Base-by-base conservation (phyloP, 768 basidiomycete species). In the Trametes sanguinea region DNA sequence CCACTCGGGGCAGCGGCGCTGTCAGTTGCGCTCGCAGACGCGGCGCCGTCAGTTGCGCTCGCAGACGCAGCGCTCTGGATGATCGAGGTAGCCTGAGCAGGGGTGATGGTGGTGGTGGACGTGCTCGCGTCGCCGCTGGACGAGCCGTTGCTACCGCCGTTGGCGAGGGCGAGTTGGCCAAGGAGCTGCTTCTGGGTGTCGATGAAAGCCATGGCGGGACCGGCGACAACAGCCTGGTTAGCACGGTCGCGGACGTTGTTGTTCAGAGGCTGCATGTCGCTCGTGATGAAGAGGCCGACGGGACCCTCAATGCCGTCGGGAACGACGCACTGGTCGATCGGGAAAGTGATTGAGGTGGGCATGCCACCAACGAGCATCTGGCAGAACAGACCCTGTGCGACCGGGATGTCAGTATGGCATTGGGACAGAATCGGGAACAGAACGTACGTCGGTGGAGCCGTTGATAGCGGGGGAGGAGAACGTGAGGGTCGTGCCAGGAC, bases 301-400 rank as follows among this genome's bases (percentile, higher is more conserved):
- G 88, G 87, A 45, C 92, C 92, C 72, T 89, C 85, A 72, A 92
- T 77, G 56, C 83, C 83, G 0, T 62, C 39, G 40, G 92, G 93
- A 11, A 93, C 84, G 60, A 81, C 72, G 67, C 91, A 93, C 62
- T 82, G 65, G 63, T 73, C 65, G 66, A 89, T 70, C 2, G 90
- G 85, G 47, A 91, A 77, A 35, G 83, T 69, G 68, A 90, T 76
- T 4, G 91, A 76, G 69, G 73, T 72, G 52, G 85, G 72, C 16
- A 75, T 54, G 32, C 87, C 88, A 33, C 89, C 92, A 57, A 84
- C 65, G 66, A 94, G 73, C 83, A 94, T 90, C 75, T 93, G 87
- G 74, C 92, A 92, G 75, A 79, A 84, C 37, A 89, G 70, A 63
- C 68, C 71, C 87, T 89, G 68, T 37, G 40, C 17, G 37, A 46